Percentiles rank a stretch among this genome's conserved stretches.
Conservation (phyloP, 176 grass and related monocot species). For the Eleusine coracana region DNA sequence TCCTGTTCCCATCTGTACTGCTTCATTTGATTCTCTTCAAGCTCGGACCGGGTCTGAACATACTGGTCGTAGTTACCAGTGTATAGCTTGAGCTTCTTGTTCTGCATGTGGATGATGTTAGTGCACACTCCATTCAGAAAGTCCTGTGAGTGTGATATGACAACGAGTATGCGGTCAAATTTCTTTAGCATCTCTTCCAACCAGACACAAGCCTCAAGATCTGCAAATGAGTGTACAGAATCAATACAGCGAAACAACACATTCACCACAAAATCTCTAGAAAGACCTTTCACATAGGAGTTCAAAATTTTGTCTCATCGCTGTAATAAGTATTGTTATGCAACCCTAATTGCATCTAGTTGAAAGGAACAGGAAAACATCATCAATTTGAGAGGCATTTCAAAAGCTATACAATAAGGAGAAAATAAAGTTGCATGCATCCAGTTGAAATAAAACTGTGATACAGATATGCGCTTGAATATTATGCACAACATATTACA, state of each 20-base stretch:
- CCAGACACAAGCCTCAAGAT: slow-evolving; percentile 98
- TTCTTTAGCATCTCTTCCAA: slow-evolving; percentile 89
- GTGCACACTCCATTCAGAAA: slow-evolving; percentile 95
- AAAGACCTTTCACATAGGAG: neutral
- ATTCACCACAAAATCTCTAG: neutral
- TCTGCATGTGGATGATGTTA: slow-evolving; percentile 98
- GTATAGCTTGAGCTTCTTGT: slow-evolving; percentile 85
- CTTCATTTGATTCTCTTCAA: slow-evolving; percentile 96
- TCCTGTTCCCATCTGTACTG: slow-evolving; percentile 98
- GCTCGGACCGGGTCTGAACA: slow-evolving; percentile 69
- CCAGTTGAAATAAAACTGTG: neutral
- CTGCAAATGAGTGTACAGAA: slow-evolving; percentile 51
- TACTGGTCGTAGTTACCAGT: slow-evolving; percentile 91
- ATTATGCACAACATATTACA: neutral
- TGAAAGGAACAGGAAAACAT: neutral
- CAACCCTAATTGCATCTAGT: too few species aligned
- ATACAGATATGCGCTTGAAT: neutral
- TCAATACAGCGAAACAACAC: neutral
- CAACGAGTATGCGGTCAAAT: slow-evolving; percentile 82
- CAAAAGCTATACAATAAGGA: neutral
- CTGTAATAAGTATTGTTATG: neutral
- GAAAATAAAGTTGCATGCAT: neutral
- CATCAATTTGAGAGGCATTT: neutral
- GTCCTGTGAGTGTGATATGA: slow-evolving; percentile 84
- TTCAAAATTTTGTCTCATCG: neutral